These are phyloP conservation scores for Monosporascus cannonballus DNA, from an alignment of 2,329 filamentous ascomycete species.

Conservation along the genomic window DNA sequence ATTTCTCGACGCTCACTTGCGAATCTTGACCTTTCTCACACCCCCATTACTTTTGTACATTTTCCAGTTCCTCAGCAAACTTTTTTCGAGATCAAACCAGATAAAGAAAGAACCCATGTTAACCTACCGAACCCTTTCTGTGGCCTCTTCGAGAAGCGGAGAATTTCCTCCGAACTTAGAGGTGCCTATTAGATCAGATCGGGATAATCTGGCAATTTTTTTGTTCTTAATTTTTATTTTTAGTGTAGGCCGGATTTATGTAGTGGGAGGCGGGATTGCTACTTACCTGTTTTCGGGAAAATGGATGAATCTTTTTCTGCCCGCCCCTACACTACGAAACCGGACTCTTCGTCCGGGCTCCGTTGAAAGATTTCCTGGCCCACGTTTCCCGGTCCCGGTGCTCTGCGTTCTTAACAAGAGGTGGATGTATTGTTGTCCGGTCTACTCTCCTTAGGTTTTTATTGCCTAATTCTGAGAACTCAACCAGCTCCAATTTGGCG, in stretches of 20 bases:
- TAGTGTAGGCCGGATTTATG: not conserved
- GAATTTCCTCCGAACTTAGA: not conserved
- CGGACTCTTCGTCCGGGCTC: no score
- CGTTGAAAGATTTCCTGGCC: no score
- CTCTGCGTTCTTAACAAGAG: no score
- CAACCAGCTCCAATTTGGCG: no score
- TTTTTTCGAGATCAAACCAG: not conserved
- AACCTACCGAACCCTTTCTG: not conserved
- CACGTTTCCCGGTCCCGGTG: no score
- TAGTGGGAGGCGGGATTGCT: no score
- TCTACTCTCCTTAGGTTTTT: no score
- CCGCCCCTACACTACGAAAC: no score
- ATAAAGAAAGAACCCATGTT: not conserved
- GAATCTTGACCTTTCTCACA: constrained; percentile 8
- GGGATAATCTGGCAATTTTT: not conserved
- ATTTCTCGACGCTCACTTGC: constrained; percentile 30
- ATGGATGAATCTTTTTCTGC: no score
- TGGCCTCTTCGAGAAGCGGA: not conserved
- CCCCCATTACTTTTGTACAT: constrained; percentile 3
- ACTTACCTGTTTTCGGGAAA: no score
- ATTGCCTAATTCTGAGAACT: no score
- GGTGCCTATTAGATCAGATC: not conserved
- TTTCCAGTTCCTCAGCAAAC: not conserved
- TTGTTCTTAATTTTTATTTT: not conserved
- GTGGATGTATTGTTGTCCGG: no score